Base-by-base conservation (phyloP, 2,329 filamentous ascomycete genomes). In the Alternaria panax region DNA sequence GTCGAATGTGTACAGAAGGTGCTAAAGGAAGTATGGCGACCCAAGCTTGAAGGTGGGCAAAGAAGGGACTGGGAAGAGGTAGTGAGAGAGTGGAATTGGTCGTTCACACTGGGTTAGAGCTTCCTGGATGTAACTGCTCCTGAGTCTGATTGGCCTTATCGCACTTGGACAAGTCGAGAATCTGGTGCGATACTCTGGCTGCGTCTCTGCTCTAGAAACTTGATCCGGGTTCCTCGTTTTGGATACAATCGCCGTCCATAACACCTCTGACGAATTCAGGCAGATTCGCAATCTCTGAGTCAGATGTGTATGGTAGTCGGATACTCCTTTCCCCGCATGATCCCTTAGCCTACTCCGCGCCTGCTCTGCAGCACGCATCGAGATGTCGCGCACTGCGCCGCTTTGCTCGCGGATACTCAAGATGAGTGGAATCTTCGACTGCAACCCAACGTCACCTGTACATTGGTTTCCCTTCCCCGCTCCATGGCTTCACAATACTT, bases 41-140 rank as follows among this genome's bases (percentile, higher is more conserved):
- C 73, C 22, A 72, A 68, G 7, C 51, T 73, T 22, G 70, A 74
- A 54, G 70, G 72, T 4, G 68, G 68, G 1, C 47, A 62, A 47
- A 69, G 67, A 59, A 67, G 70, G 46, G 72, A 75, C 46, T 77
- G 75, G 75, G 75, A 76, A 62, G 73, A 77, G 5, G 69, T 77
- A 0, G 57, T 77, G 16, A 71, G 66, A 54, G 75, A 77, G 40
- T 75, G 71, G 74, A 64, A 69, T 2, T 77, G 75, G 75, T 76
- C 73, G 1, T 73, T 77, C 47, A 77, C 72, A 2, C 61, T 75
- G 20, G 71, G 71, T 38, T 77, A 63, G 62, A 16, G 38, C 2
- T 24, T 41, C 20, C 20, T 41, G 20, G 11, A 41, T 41, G 20
- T 6, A 6, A 7, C 20, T 24, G 11, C 24, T 41, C 20, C 11